Percentiles rank a stretch among this genome's conserved stretches.
Conservation (phyloP, 2,329 filamentous ascomycete genomes). For the Fusarium luffae region DNA sequence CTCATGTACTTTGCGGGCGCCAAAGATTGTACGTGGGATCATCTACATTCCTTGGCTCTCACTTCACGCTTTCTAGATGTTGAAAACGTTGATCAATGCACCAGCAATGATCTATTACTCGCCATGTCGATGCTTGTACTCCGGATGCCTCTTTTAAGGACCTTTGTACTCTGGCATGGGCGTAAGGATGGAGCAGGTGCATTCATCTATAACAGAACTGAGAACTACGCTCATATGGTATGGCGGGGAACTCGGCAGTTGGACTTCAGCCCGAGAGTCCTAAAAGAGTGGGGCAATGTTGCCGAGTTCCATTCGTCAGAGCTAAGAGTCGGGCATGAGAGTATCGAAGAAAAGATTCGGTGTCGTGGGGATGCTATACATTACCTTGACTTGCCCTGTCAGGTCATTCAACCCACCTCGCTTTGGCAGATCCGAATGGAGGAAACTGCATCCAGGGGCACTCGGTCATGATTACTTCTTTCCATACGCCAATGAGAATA, state of each 20-base stretch:
- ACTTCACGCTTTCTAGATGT: background rate
- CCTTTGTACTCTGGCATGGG: conserved; percentile 8
- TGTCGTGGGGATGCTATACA: conserved; percentile 8
- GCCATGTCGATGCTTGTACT: background rate
- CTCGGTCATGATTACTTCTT: background rate
- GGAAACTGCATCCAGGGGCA: background rate
- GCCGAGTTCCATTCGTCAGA: background rate
- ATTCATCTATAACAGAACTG: background rate
- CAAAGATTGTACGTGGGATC: background rate
- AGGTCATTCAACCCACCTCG: conserved; percentile 8
- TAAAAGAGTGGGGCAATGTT: background rate
- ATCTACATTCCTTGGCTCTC: background rate
- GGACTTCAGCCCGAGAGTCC: background rate
- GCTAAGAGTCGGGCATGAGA: background rate
- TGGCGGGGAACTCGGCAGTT: conserved; percentile 12
- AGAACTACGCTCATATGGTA: background rate
- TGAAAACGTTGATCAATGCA: rapidly evolving
- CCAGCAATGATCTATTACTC: background rate
- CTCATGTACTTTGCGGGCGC: background rate
- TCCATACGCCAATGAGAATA: background rate
- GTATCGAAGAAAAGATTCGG: background rate
- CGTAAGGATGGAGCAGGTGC: background rate
- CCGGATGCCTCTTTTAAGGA: conserved; percentile 2
- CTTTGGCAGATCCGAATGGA: conserved; percentile 15
- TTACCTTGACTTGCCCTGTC: conserved; percentile 9